Conservation (phyloP, 2,329 filamentous ascomycete genomes). For the Pochonia chlamydosporia region DNA sequence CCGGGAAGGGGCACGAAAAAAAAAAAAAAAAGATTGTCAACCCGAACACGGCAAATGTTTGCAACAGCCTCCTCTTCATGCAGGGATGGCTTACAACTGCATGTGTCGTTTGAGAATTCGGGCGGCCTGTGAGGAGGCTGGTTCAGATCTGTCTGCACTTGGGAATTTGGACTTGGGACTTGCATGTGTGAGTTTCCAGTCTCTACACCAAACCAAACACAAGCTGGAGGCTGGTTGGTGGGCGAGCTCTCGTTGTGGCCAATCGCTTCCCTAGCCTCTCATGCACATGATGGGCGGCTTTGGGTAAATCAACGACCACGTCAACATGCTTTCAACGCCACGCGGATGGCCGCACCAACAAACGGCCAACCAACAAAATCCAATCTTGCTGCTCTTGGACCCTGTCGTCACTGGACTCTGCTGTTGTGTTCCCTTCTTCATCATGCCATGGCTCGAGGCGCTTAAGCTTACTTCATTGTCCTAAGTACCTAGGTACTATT, state of each 20-base stretch:
- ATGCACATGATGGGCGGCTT: background rate
- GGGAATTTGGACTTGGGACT: background rate
- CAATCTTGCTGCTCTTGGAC: too few species aligned
- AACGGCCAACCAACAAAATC: too few species aligned
- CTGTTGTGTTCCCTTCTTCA: too few species aligned
- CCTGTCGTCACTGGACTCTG: too few species aligned
- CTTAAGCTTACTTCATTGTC: too few species aligned
- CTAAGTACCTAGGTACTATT: too few species aligned
- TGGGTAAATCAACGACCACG: constrained; percentile 1
- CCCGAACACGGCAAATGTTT: background rate
- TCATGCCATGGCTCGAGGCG: too few species aligned
- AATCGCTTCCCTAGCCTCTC: background rate
- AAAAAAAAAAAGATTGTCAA: background rate
- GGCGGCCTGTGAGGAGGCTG: background rate
- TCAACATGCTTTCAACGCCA: background rate
- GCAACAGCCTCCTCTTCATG: background rate
- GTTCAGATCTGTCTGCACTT: too few species aligned
- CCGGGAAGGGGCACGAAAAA: background rate
- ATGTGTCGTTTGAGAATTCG: background rate
- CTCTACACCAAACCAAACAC: too few species aligned
- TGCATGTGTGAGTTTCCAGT: too few species aligned
- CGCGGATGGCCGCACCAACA: too few species aligned
- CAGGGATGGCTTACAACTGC: background rate
- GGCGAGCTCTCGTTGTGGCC: background rate
- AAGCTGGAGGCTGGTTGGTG: background rate